Percentiles rank a stretch among this genome's conserved stretches.
These are phyloP conservation scores for Daldinia caldariorum DNA, from an alignment of 495 filamentous ascomycete genomes.

Conservation along the genomic window DNA sequence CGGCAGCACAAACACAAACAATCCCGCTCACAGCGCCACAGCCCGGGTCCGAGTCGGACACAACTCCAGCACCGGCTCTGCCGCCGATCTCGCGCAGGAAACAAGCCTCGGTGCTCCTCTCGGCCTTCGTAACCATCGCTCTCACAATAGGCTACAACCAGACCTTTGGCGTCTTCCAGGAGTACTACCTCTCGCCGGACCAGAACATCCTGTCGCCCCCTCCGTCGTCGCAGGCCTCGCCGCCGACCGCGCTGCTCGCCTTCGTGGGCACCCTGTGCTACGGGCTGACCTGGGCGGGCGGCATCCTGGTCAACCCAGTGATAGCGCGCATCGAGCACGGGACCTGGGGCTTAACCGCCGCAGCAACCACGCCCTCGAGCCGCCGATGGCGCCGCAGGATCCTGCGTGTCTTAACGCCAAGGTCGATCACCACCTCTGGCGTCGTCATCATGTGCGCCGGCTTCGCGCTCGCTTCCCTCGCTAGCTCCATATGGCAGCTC, in stretches of 20 bases:
- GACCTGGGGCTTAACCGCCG: conserved; percentile 32
- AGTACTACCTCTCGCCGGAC: conserved; percentile 57
- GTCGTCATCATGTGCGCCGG: conserved; percentile 51
- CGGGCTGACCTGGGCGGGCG: conserved; percentile 62
- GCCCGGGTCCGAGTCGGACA: conserved; percentile 20
- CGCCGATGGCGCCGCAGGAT: conserved; percentile 41
- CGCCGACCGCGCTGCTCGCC: conserved; percentile 55
- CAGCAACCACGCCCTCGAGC: conserved; percentile 25
- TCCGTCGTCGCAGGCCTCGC: conserved; percentile 43
- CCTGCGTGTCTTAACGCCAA: conserved; percentile 39
- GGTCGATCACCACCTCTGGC: conserved; percentile 49
- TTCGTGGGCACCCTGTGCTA: conserved; percentile 61
- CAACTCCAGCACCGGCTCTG: conserved; percentile 34
- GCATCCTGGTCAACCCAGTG: conserved; percentile 59
- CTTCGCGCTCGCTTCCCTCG: conserved; percentile 51
- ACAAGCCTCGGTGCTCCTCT: conserved; percentile 56
- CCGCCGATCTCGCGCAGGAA: conserved; percentile 52
- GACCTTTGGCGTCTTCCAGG: conserved; percentile 59
- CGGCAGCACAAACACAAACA: conserved; percentile 22
- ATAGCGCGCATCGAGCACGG: conserved; percentile 53
- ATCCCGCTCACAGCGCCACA: conserved; percentile 30
- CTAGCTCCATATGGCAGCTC: conserved; percentile 57
- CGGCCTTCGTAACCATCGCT: conserved; percentile 56
- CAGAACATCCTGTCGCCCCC: conserved; percentile 51
- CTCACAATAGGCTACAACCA: conserved; percentile 64